phyloP scores from a whole-genome alignment of 2,329 filamentous ascomycete species.

The Byssoonygena ceratinophila region DNA sequence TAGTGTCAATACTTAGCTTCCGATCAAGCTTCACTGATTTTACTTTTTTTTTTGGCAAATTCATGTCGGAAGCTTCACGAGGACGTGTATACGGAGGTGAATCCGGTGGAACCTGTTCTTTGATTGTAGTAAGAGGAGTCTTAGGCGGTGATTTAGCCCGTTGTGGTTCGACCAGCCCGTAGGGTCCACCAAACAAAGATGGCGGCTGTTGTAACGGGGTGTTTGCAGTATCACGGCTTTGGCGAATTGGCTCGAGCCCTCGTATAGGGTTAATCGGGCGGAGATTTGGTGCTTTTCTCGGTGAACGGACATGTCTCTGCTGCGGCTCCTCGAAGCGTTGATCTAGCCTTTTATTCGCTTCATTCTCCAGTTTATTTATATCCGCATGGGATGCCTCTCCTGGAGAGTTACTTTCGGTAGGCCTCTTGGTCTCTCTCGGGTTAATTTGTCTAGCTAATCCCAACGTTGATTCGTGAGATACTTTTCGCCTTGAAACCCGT shows the following conservation, averaged over 20 bases:
- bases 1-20: conserved; percentile 23
- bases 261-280: background rate
- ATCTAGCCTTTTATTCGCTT: background rate
- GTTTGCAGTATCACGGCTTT: background rate
- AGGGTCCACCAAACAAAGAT: conserved; percentile 29
- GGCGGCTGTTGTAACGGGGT: conserved; percentile 17
- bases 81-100: conserved; percentile 33
- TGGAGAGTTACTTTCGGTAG: background rate
- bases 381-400: background rate
- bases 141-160: conserved; percentile 28
- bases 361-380: background rate
- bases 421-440: background rate
- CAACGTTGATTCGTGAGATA: conserved; percentile 3
- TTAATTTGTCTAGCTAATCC: background rate
- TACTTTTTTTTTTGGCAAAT: conserved; percentile 33
- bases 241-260: background rate
- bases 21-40: conserved; percentile 29
- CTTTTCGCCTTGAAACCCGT: conserved; percentile 23
- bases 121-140: conserved; percentile 43
- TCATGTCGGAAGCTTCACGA: conserved; percentile 34
- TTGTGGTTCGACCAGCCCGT: conserved; percentile 20
- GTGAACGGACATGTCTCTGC: background rate
- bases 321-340: background rate
- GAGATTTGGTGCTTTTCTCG: background rate
- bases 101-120: conserved; percentile 40